phyloP scores from a whole-genome alignment of 2,329 filamentous ascomycete genomes.

The Aspergillus brunneoviolaceus region DNA sequence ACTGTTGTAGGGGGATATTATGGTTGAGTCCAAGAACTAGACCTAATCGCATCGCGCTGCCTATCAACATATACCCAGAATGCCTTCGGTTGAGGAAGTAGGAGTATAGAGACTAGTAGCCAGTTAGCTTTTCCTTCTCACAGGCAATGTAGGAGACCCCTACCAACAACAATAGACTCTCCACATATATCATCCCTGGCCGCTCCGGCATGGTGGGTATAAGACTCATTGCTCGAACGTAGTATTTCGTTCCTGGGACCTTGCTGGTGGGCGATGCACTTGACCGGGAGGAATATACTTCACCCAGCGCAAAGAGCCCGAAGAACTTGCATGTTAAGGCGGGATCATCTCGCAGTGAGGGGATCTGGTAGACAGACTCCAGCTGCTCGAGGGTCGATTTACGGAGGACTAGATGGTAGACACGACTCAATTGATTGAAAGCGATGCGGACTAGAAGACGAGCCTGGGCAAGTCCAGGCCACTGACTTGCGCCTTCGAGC shows the following conservation, averaged over 20 bases:
- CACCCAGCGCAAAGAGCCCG: constrained; percentile 42
- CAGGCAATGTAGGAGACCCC: not conserved
- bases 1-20: constrained; percentile 28
- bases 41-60: constrained; percentile 38
- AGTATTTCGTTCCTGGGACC: constrained; percentile 44
- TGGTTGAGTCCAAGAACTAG: constrained; percentile 45
- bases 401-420: constrained; percentile 32
- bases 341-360: constrained; percentile 23
- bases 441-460: constrained; percentile 31
- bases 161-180: constrained; percentile 40
- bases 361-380: constrained; percentile 30
- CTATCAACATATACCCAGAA: constrained; percentile 31
- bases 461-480: constrained; percentile 31
- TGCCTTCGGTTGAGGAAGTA: constrained; percentile 30
- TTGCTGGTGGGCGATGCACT: constrained; percentile 15
- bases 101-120: constrained; percentile 21
- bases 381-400: constrained; percentile 36
- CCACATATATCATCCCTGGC: constrained; percentile 42
- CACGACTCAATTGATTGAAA: constrained; percentile 29
- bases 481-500: constrained; percentile 19
- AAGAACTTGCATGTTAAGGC: constrained; percentile 43
- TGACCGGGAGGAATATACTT: constrained; percentile 40
- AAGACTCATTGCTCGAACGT: constrained; percentile 36
- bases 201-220: constrained; percentile 42
- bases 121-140: not conserved